A percentile compares a stretch with the other conserved stretches of the same genome.
Evolutionary conservation across 2,329 filamentous ascomycete species (phyloP).

Genomic region (Phialophora expanda): DNA sequence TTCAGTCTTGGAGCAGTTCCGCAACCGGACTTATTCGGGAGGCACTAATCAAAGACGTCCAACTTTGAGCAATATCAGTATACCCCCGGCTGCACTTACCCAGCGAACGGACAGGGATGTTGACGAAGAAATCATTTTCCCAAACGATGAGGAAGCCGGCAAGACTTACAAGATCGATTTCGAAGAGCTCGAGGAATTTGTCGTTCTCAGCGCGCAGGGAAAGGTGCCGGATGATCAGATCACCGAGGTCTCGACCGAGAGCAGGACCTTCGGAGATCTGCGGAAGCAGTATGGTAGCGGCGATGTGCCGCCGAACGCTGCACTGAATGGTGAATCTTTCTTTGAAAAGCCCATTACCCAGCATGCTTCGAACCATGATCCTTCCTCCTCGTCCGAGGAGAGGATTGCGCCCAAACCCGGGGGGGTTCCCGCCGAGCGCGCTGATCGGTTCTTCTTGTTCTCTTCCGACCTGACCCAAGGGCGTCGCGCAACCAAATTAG

Average conservation of each 20-base stretch:
- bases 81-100: slow-evolving; percentile 42
- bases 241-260: slow-evolving; percentile 46
- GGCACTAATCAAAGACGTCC: slow-evolving; percentile 67
- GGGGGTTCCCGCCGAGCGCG: slow-evolving; percentile 50
- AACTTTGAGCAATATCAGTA: slow-evolving; percentile 64
- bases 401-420: slow-evolving; percentile 47
- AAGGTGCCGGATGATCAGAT: slow-evolving; percentile 46
- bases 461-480: slow-evolving; percentile 93
- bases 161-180: slow-evolving; percentile 86
- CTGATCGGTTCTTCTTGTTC: slow-evolving; percentile 93
- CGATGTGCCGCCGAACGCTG: slow-evolving; percentile 47
- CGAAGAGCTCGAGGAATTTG: slow-evolving; percentile 91
- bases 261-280: slow-evolving; percentile 66
- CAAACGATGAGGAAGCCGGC: slow-evolving; percentile 74
- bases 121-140: slow-evolving; percentile 84
- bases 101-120: slow-evolving; percentile 61
- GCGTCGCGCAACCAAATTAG: slow-evolving; percentile 86
- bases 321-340: slow-evolving; percentile 38
- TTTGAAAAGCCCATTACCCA: slow-evolving; percentile 40
- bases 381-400: slow-evolving; percentile 55
- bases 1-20: slow-evolving; percentile 60
- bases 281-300: slow-evolving; percentile 48
- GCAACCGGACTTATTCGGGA: slow-evolving; percentile 70
- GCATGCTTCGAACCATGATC: slow-evolving; percentile 23
- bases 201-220: slow-evolving; percentile 65